These are phyloP conservation scores for Trichoderma aggressivum DNA, from an alignment of 2,329 filamentous ascomycete genomes.

Conservation along the genomic window DNA sequence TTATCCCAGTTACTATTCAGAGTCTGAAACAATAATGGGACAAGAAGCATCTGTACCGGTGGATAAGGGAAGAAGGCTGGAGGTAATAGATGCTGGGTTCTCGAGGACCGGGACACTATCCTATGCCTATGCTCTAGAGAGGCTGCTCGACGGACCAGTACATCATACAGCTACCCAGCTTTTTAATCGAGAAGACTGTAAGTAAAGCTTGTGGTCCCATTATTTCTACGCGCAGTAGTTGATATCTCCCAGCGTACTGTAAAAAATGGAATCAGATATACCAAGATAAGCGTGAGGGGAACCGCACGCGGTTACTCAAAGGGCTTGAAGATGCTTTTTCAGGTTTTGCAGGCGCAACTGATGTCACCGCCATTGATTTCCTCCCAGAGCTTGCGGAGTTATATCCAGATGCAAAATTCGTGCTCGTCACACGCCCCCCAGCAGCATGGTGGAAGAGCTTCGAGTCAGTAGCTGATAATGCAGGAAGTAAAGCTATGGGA, in stretches of 20 bases:
- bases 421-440: neutral
- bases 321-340: neutral
- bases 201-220: neutral
- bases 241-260: neutral
- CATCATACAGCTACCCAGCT: neutral
- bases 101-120: neutral
- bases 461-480: neutral
- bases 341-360: neutral
- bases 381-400: neutral
- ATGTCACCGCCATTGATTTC: neutral
- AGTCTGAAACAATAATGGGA: neutral
- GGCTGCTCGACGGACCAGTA: neutral
- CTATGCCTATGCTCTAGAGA: neutral
- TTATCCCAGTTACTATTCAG: neutral
- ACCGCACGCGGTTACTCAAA: neutral
- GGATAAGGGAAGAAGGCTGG: neutral
- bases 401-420: neutral
- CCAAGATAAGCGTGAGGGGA: neutral
- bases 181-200: neutral
- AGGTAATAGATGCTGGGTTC: neutral
- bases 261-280: slow-evolving; percentile 5
- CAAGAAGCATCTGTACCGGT: neutral
- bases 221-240: neutral
- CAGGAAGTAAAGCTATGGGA: neutral
- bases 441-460: neutral